Evolutionary conservation across 306 rosid species (phyloP).

Genomic region (Sechiopsis laciniata): DNA sequence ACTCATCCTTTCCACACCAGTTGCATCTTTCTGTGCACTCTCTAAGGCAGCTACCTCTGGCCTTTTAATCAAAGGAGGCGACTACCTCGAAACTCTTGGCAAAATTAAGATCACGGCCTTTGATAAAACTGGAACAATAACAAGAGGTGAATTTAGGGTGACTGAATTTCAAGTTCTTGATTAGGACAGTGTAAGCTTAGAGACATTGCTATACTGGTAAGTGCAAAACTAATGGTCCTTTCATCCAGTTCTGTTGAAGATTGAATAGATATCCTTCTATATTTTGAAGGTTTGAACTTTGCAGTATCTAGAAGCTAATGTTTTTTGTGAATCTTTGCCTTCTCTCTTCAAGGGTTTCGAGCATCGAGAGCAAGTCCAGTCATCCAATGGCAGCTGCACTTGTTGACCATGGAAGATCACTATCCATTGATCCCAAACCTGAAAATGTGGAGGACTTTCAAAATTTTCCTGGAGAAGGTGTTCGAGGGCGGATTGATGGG

Average conservation of each 20-base stretch:
- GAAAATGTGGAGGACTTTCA: conserved; percentile 66
- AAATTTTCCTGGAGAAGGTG: conserved; percentile 88
- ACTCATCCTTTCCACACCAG: conserved; percentile 86
- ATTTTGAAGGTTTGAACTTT: not conserved
- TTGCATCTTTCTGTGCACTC: conserved; percentile 92
- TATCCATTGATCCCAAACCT: conserved; percentile 57
- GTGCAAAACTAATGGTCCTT: not conserved
- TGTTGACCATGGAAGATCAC: conserved; percentile 72
- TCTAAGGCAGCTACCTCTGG: conserved; percentile 84
- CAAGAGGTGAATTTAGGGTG: conserved; percentile 80
- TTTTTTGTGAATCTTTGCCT: conserved; percentile 1
- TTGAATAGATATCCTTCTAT: not conserved
- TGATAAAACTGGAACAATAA: conserved; percentile 93
- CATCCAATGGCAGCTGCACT: conserved; percentile 92
- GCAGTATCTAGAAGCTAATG: conserved; percentile 15
- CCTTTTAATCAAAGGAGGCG: conserved; percentile 90
- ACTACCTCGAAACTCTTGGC: conserved; percentile 63
- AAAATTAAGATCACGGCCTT: conserved; percentile 70
- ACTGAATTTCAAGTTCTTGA: conserved; percentile 52
- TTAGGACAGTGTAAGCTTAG: conserved; percentile 46
- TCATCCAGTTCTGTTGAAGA: conserved; percentile 3
- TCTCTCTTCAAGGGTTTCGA: conserved; percentile 60
- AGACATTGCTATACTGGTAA: conserved; percentile 72
- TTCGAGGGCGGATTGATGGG: conserved; percentile 63
- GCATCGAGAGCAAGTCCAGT: conserved; percentile 92